Evolutionary conservation across 2,329 filamentous ascomycete genomes (phyloP).

Genomic region (Ophiostoma sp.): DNA sequence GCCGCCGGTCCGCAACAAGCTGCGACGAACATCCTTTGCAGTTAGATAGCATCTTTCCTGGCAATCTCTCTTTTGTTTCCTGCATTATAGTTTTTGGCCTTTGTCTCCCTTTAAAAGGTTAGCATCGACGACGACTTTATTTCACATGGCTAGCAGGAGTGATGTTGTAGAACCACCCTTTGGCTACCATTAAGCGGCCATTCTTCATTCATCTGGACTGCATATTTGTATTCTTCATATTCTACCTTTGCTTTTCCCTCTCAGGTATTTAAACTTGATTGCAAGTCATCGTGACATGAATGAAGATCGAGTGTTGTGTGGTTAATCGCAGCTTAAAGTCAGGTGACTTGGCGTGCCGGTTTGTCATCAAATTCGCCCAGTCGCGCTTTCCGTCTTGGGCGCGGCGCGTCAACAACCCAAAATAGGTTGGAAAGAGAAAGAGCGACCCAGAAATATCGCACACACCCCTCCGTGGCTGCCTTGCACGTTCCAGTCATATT

Average conservation of each 20-base stretch:
- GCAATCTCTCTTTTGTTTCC: not conserved
- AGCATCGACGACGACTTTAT: too few relatives aligned
- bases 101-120: too few relatives aligned
- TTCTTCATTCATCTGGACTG: too few relatives aligned
- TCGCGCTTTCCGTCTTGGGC: slow-evolving; percentile 25
- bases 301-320: not conserved
- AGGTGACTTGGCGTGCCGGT: slow-evolving; percentile 27
- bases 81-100: not conserved
- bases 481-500: slow-evolving; percentile 3
- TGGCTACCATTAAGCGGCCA: too few relatives aligned
- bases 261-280: not conserved
- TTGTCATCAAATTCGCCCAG: slow-evolving; percentile 22
- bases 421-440: slow-evolving; percentile 6
- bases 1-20: slow-evolving; percentile 22
- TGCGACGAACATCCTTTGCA: slow-evolving; percentile 17
- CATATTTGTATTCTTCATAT: not conserved
- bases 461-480: slow-evolving; percentile 16
- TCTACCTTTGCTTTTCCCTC: not conserved
- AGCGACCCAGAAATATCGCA: slow-evolving; percentile 3
- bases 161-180: too few relatives aligned
- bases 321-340: slow-evolving; percentile 9
- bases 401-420: slow-evolving; percentile 22
- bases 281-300: not conserved
- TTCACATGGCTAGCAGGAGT: too few relatives aligned
- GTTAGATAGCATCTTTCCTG: not conserved